These are phyloP conservation scores for Kodamaea plutei DNA, from an alignment of 1,139 yeast species.

Conservation along the genomic window DNA sequence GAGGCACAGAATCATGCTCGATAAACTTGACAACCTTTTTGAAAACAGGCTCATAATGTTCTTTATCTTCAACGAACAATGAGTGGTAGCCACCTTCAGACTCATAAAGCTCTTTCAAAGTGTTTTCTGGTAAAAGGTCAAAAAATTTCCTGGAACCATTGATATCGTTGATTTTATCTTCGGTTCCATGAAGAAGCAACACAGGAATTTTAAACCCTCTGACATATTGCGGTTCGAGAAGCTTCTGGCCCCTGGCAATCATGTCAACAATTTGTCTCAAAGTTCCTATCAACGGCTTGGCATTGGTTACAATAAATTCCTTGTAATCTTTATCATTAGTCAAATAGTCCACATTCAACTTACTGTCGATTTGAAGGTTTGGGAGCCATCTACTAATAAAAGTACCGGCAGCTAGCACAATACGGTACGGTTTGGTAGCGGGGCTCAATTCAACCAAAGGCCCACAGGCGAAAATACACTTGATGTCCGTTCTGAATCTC, in stretches of 20 bases:
- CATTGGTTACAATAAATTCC: conserved; percentile 37
- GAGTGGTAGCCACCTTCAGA: conserved; percentile 41
- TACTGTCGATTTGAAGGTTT: conserved; percentile 51
- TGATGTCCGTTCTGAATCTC: conserved; percentile 46
- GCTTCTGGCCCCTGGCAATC: conserved; percentile 55
- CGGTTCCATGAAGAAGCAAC: conserved; percentile 30
- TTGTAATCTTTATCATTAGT: conserved; percentile 52
- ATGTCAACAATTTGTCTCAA: conserved; percentile 54
- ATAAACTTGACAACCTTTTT: conserved; percentile 20
- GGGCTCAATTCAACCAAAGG: conserved; percentile 65
- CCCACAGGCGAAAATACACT: conserved; percentile 57
- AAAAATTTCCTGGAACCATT: conserved; percentile 50
- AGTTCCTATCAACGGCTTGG: conserved; percentile 40
- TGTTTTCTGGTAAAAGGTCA: conserved; percentile 26
- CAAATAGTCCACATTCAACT: conserved; percentile 49
- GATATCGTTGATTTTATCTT: conserved; percentile 50
- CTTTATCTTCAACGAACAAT: conserved; percentile 41
- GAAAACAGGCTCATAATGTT: conserved; percentile 28
- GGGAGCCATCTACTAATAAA: conserved; percentile 50
- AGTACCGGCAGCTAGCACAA: conserved; percentile 45
- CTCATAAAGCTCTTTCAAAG: conserved; percentile 24
- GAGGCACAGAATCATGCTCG: too few relatives aligned
- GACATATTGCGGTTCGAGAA: conserved; percentile 41
- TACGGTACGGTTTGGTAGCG: conserved; percentile 50
- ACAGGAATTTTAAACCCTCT: conserved; percentile 38